Conservation (phyloP, 352 stramenopile species). For the Globisporangium cylindrosporum region DNA sequence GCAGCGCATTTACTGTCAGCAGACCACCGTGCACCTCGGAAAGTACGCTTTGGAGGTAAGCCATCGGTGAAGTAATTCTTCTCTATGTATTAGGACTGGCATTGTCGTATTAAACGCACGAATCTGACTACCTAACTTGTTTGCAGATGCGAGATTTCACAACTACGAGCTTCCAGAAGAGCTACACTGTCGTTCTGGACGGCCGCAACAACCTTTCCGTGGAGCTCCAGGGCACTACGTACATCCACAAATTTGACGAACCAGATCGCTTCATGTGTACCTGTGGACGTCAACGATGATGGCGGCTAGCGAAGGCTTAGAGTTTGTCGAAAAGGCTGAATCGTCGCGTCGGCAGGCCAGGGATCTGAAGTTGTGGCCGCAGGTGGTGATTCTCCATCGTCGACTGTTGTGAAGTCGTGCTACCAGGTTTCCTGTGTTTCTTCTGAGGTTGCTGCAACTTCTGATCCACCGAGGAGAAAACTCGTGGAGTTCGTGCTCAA, state of each 20-base stretch:
- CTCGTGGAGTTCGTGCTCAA: neutral
- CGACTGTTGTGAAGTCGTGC: neutral
- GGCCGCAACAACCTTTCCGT: neutral
- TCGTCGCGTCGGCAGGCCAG: neutral
- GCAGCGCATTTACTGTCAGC: neutral
- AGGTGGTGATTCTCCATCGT: no score
- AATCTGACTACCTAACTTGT: no score
- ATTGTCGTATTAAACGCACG: no score
- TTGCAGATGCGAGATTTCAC: neutral
- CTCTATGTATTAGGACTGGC: no score
- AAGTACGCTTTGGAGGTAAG: neutral
- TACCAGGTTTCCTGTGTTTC: neutral
- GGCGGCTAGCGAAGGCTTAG: neutral
- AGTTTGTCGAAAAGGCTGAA: neutral
- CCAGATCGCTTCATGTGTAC: neutral
- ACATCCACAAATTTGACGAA: conserved; percentile 4
- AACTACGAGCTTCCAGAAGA: neutral
- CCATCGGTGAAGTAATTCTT: neutral
- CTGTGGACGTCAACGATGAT: neutral
- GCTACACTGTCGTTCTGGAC: neutral
- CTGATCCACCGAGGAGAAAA: neutral
- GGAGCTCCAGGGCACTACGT: neutral
- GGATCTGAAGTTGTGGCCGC: no score
- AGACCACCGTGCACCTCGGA: neutral
- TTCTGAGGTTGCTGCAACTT: neutral